Evolutionary conservation across 2,329 filamentous ascomycete species (phyloP).

Genomic region (Diaporthe sp.): DNA sequence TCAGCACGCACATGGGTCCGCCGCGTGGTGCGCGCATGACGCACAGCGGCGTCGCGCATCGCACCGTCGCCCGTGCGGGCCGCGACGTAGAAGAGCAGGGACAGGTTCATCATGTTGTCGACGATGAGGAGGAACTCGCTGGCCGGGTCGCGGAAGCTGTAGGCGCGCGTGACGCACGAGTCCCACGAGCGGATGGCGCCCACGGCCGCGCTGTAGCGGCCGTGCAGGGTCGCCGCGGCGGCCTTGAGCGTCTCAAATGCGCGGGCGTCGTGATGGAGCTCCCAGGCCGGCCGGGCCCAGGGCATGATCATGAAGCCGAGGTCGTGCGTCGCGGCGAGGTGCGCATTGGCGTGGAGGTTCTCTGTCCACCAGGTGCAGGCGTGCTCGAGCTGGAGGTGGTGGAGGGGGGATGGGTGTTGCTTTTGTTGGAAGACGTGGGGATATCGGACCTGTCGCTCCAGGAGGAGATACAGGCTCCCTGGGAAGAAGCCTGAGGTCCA

Average conservation of each 20-base stretch:
- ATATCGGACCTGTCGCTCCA: constrained; percentile 51
- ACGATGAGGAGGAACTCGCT: constrained; percentile 59
- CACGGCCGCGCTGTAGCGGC: constrained; percentile 52
- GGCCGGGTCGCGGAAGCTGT: constrained; percentile 52
- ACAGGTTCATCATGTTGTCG: constrained; percentile 58
- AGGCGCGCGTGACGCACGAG: constrained; percentile 55
- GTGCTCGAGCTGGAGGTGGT: constrained; percentile 47
- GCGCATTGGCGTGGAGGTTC: constrained; percentile 53
- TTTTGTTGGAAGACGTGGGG: constrained; percentile 28
- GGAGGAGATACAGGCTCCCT: constrained; percentile 57
- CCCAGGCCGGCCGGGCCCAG: constrained; percentile 55
- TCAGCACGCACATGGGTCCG: constrained; percentile 57
- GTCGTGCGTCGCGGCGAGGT: constrained; percentile 55
- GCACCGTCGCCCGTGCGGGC: constrained; percentile 46
- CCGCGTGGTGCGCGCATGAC: constrained; percentile 56
- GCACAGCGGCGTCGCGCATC: constrained; percentile 53
- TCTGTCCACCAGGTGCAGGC: constrained; percentile 59
- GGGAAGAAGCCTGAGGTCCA: constrained; percentile 66
- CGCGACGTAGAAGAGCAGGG: constrained; percentile 58
- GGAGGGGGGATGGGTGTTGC: constrained; percentile 43
- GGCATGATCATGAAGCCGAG: constrained; percentile 60
- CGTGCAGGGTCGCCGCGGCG: constrained; percentile 46
- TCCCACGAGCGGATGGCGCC: constrained; percentile 60
- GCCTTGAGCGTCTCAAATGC: constrained; percentile 52
- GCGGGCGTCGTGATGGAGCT: constrained; percentile 53